phyloP scores from a whole-genome alignment of 192 early-diverging fungal genomes.

The Paraglomus occultum region DNA sequence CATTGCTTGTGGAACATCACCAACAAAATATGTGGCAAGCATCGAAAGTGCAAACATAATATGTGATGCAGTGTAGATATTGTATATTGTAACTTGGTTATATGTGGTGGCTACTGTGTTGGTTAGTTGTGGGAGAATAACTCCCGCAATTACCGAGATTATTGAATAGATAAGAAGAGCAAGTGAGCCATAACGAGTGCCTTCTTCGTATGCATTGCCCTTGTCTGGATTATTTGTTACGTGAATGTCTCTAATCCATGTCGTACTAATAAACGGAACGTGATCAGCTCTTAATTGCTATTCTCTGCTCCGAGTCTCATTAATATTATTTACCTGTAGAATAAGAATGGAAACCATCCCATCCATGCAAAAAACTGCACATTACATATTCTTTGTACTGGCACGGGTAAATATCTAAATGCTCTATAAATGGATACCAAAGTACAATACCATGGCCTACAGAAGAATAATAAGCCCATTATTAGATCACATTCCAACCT shows the following conservation, averaged over 20 bases:
- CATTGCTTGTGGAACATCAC: constrained; percentile 57
- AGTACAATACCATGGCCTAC: constrained; percentile 44
- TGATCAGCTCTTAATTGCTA: constrained; percentile 21
- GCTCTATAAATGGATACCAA: constrained; percentile 53
- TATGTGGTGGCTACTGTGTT: constrained; percentile 33
- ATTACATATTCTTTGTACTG: constrained; percentile 77
- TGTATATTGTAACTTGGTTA: constrained; percentile 43
- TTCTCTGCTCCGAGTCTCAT: not conserved
- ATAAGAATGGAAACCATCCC: constrained; percentile 96
- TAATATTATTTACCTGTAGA: constrained; percentile 65
- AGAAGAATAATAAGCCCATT: constrained; percentile 1
- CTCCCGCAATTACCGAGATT: constrained; percentile 63
- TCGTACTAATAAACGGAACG: constrained; percentile 39
- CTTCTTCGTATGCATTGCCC: not conserved
- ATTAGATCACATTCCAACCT: not conserved
- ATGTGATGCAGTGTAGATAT: constrained; percentile 73
- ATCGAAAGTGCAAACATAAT: constrained; percentile 65
- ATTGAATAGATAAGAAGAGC: constrained; percentile 80
- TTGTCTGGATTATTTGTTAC: constrained; percentile 22
- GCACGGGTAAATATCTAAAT: constrained; percentile 61
- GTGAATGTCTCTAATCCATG: constrained; percentile 63
- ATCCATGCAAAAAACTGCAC: constrained; percentile 96
- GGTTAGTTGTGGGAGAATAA: constrained; percentile 54
- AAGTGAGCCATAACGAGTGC: constrained; percentile 72
- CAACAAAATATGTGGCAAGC: constrained; percentile 63